These are phyloP conservation scores for Passiflora organensis DNA, from an alignment of 345 rosid species.

Conservation along the genomic window DNA sequence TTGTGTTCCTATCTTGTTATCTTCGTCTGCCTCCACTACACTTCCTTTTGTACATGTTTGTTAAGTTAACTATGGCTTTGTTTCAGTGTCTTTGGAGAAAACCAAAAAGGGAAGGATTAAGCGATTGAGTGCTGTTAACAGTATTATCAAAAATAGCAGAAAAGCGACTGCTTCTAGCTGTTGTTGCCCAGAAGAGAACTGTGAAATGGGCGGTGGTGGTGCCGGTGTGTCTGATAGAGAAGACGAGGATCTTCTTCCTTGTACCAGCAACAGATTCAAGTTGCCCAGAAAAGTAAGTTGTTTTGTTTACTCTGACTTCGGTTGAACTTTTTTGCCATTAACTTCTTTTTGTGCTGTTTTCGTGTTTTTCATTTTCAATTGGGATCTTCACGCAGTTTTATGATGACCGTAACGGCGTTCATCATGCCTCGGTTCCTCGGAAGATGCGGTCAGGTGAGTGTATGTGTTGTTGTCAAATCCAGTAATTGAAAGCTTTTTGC, in stretches of 20 bases:
- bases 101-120: constrained; percentile 49
- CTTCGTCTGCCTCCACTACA: neutral
- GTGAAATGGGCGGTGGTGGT: constrained; percentile 37
- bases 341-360: neutral
- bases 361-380: neutral
- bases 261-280: constrained; percentile 39
- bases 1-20: constrained; percentile 9
- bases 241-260: constrained; percentile 25
- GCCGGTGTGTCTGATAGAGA: constrained; percentile 29
- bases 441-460: constrained; percentile 91
- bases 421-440: constrained; percentile 79
- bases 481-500: neutral
- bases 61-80: constrained; percentile 8
- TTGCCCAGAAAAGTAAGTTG: constrained; percentile 44
- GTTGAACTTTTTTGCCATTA: neutral
- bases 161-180: neutral
- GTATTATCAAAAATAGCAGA: neutral
- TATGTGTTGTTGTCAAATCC: constrained; percentile 20
- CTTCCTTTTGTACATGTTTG: constrained; percentile 12
- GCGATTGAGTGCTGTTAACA: constrained; percentile 45
- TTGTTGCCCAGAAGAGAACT: constrained; percentile 1
- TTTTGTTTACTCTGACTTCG: neutral
- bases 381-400: constrained; percentile 28
- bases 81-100: constrained; percentile 41
- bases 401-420: constrained; percentile 50